Evolutionary conservation across 108 stramenopile genomes (phyloP), one percentile per base, ranked within the genome.

Genomic region (Conticribra guillardii): DNA sequence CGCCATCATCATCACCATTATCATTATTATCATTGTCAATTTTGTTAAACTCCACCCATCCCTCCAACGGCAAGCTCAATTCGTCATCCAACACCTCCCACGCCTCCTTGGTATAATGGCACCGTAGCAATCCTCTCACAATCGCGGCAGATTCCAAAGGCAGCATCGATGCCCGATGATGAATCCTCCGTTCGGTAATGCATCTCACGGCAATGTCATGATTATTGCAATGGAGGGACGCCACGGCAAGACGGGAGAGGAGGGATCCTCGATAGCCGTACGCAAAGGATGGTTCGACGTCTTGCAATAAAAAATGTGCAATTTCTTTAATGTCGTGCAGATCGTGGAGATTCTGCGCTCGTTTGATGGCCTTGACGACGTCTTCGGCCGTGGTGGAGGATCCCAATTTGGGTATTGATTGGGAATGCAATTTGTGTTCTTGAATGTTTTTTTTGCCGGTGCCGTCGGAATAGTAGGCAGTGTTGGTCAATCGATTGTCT

Each of bases 111-210:
- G 76, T 83, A 59, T 88, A 87, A 60, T 86, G 74, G 4, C 79
- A 74, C 14, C 90, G 79, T 29, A 90, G 54, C 19, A 94, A 60
- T 21, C 90, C 90, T 24, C 93, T 78, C 51, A 91, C 74, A 28
- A 94, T 85, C 0, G 93, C 90, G 9, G 89, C 85, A 18, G 87
- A 87, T 68, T 91, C 93, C 79, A 91, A 69, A 1, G 93, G 90
- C 4, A 82, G 60, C 82, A 91, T 88, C 30, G 80, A 81, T 1
- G 85, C 59, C 28, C 83, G 63, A 73, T 88, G 82, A 7, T 76
- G 71, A 14, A 47, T 65, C 14, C 80, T 61, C 41, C 93, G 83
- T 64, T 84, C 80, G 23, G 80, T 71, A 59, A 94, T 85, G 34
- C 89, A 90, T 48, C 74, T 54, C 64, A 66, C 22, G 18, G 93